phyloP scores from a whole-genome alignment of 2,329 filamentous ascomycete species.

The Fusarium buharicum region DNA sequence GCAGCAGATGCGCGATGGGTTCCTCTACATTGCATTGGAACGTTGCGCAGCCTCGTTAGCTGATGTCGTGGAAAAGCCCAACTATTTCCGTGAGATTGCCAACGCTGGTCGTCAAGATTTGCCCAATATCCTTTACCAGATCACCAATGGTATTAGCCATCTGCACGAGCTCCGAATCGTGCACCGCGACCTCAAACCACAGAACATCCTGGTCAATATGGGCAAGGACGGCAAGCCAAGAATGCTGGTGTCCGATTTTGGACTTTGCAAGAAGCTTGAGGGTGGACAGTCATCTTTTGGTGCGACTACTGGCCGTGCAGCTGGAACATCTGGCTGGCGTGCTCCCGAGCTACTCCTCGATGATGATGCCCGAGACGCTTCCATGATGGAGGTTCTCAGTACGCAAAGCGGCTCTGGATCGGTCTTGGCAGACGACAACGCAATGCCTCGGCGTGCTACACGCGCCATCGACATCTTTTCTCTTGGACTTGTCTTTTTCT shows the following conservation, averaged over 20 bases:
- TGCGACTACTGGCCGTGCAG: conserved; percentile 91
- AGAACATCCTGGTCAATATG: conserved; percentile 91
- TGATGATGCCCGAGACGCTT: conserved; percentile 70
- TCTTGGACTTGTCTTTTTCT: conserved; percentile 97
- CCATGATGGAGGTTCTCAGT: conserved; percentile 60
- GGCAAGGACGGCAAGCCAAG: conserved; percentile 76
- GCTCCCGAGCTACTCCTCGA: conserved; percentile 91
- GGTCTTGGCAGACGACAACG: conserved; percentile 66
- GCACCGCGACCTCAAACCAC: conserved; percentile 95
- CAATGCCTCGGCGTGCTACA: conserved; percentile 81
- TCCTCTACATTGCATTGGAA: conserved; percentile 96
- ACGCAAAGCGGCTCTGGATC: conserved; percentile 70
- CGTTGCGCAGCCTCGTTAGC: conserved; percentile 93
- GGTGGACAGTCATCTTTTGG: conserved; percentile 94
- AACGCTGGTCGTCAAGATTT: conserved; percentile 78
- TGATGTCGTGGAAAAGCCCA: conserved; percentile 84
- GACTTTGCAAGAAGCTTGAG: conserved; percentile 95
- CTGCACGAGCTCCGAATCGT: conserved; percentile 93
- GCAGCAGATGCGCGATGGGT: conserved; percentile 86
- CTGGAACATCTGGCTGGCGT: conserved; percentile 95
- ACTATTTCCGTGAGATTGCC: conserved; percentile 74
- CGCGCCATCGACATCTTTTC: conserved; percentile 98
- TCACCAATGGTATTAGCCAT: conserved; percentile 88
- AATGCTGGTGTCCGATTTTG: conserved; percentile 97
- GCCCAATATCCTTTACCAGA: conserved; percentile 84